phyloP scores from a whole-genome alignment of 352 stramenopile species.

The Phytophthora melonis region DNA sequence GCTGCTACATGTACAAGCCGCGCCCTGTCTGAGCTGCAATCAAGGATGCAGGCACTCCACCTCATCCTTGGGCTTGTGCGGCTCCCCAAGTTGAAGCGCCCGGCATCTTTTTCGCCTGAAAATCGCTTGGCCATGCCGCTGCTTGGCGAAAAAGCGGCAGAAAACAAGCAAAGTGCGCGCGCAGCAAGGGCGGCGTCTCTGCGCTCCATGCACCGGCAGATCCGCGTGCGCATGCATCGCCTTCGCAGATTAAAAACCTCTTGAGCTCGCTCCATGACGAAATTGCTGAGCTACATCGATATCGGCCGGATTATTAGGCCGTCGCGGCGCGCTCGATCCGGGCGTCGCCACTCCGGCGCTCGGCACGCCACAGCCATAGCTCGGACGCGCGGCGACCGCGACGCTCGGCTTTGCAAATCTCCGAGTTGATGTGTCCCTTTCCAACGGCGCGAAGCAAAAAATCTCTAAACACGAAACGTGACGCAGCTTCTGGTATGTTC shows the following conservation, averaged over 20 bases:
- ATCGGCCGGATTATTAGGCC: no score
- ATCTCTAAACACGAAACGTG: no score
- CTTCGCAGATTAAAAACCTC: constrained; percentile 20
- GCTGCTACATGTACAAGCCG: neutral
- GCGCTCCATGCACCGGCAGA: constrained; percentile 26
- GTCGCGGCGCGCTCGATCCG: neutral
- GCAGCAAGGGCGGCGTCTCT: constrained; percentile 13
- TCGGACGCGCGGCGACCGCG: neutral
- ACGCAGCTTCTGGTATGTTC: no score
- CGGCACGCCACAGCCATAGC: constrained; percentile 25
- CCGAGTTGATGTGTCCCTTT: constrained; percentile 37
- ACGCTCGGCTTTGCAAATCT: constrained; percentile 34
- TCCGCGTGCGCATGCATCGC: constrained; percentile 9
- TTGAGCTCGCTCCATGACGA: constrained; percentile 10
- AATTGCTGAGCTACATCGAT: neutral
- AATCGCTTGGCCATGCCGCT: constrained; percentile 20
- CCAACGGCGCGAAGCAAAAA: constrained; percentile 1
- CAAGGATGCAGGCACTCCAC: neutral
- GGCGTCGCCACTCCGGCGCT: neutral
- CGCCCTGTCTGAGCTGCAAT: neutral
- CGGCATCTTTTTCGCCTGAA: constrained; percentile 18
- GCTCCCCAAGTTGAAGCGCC: constrained; percentile 21
- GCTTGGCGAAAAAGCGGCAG: constrained; percentile 10
- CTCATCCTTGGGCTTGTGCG: neutral
- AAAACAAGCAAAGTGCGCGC: constrained; percentile 18